These are phyloP conservation scores for Pelargonium cotyledonis DNA, from an alignment of 441 rosid species.

Conservation along the genomic window DNA sequence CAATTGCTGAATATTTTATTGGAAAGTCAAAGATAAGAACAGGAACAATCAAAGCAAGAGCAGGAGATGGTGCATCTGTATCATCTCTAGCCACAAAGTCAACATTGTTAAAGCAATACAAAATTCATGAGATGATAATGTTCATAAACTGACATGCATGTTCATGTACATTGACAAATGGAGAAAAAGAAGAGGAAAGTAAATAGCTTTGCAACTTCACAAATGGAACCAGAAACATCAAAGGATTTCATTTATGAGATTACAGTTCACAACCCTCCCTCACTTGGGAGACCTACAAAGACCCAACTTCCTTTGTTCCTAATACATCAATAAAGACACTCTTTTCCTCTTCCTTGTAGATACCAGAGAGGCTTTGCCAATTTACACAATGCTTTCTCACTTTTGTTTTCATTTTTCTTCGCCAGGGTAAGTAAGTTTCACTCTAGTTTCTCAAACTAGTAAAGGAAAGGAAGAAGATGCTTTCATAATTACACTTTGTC, in stretches of 20 bases:
- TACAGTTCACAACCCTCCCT: constrained; percentile 19
- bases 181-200: neutral
- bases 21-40: too few species aligned
- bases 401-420: constrained; percentile 25
- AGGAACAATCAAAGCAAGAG: too few species aligned
- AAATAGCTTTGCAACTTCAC: too few species aligned
- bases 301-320: constrained; percentile 14
- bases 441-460: constrained; percentile 28
- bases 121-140: too few species aligned
- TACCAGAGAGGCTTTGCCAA: constrained; percentile 31
- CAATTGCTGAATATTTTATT: too few species aligned
- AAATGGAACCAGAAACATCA: neutral
- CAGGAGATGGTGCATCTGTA: too few species aligned
- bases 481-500: constrained; percentile 62
- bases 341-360: constrained; percentile 39
- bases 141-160: too few species aligned
- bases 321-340: constrained; percentile 19
- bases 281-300: constrained; percentile 14
- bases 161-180: too few species aligned
- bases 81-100: too few species aligned
- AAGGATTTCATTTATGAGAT: constrained; percentile 11
- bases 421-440: constrained; percentile 25
- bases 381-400: constrained; percentile 45
- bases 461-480: constrained; percentile 22
- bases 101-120: too few species aligned